These are phyloP conservation scores for Alternaria atra DNA, from an alignment of 2,329 filamentous ascomycete genomes.

Conservation along the genomic window DNA sequence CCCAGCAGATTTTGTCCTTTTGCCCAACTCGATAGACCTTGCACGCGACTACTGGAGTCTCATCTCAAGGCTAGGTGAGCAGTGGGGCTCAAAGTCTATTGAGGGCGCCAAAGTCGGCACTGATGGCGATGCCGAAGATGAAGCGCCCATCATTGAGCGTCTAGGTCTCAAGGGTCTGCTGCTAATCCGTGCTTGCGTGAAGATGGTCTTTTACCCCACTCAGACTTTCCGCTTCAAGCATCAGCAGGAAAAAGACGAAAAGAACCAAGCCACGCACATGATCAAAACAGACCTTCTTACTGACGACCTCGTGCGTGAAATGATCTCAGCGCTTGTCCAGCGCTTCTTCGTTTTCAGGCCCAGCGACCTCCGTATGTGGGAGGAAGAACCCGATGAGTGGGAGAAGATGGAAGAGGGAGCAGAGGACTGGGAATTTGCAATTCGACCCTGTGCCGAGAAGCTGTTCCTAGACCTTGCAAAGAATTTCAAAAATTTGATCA, in stretches of 20 bases:
- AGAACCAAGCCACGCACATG: constrained; percentile 71
- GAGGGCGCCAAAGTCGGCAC: constrained; percentile 53
- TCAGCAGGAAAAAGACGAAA: constrained; percentile 77
- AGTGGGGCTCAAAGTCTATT: constrained; percentile 66
- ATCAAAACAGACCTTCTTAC: constrained; percentile 80
- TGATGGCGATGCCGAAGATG: constrained; percentile 58
- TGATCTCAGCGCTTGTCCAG: constrained; percentile 85
- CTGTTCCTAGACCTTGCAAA: constrained; percentile 91
- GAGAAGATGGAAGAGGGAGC: constrained; percentile 87
- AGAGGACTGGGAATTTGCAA: constrained; percentile 85
- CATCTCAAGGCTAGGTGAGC: constrained; percentile 77
- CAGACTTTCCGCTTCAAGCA: constrained; percentile 87
- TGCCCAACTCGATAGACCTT: constrained; percentile 81
- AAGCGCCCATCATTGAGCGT: constrained; percentile 74
- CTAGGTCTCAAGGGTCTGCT: constrained; percentile 84
- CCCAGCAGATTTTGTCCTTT: constrained; percentile 80
- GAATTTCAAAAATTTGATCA: constrained; percentile 83
- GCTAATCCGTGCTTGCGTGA: constrained; percentile 81
- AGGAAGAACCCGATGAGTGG: constrained; percentile 95
- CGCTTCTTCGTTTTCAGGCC: constrained; percentile 88
- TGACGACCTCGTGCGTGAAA: constrained; percentile 77
- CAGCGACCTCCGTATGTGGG: constrained; percentile 88
- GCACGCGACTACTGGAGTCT: constrained; percentile 87
- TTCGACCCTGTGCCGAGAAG: constrained; percentile 91
- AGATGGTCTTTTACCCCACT: constrained; percentile 81